Base-by-base conservation (phyloP, 495 filamentous ascomycete genomes). In the Daldinia decipiens region DNA sequence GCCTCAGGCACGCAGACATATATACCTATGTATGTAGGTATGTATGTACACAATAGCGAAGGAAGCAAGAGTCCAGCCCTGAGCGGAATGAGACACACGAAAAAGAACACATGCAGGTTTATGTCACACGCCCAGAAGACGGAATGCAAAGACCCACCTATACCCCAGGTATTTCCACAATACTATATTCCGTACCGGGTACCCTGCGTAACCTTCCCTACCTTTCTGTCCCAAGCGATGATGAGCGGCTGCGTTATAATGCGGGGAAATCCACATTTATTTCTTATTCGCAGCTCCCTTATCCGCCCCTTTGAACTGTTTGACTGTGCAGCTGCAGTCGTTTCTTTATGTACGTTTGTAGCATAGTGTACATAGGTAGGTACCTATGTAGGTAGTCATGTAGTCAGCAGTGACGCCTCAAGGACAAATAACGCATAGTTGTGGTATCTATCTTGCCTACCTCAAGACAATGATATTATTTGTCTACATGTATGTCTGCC, bases 171-270 rank as follows among this genome's bases (percentile, higher is more conserved):
- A 70, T 56, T 59, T 26, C 38, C 56, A 38, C 55, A 40, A 45
- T 40, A 40, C n/a, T 40, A 15, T 40, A 40, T 5, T 51, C 9
- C 6, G 39, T 51, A 65, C 61, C 39, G 26, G 21, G 59, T 40
- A 47, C 43, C 43, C 43, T 47, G 43, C 43, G 19, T 52, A 52
- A 52, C 50, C 50, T 52, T 52, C 50, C 50, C 24, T 60, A 45
- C 50, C 34, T 32, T 56, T 51, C 40, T 65, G 24, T 60, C 55
- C 54, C 55, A 61, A 27, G 56, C 50, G 38, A 72, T 72, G 70
- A 72, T 72, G 69, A 65, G 64, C 69, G 45, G 59, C 69, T 68
- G 60, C 64, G 55, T 56, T 29, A 65, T 52, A 72, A 72, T 72
- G 70, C 70, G 70, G 70, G 69, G 70, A 65, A 72, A 38, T 34